These are phyloP conservation scores for Lepidium aucheri DNA, from an alignment of 345 rosid genomes.

Conservation along the genomic window DNA sequence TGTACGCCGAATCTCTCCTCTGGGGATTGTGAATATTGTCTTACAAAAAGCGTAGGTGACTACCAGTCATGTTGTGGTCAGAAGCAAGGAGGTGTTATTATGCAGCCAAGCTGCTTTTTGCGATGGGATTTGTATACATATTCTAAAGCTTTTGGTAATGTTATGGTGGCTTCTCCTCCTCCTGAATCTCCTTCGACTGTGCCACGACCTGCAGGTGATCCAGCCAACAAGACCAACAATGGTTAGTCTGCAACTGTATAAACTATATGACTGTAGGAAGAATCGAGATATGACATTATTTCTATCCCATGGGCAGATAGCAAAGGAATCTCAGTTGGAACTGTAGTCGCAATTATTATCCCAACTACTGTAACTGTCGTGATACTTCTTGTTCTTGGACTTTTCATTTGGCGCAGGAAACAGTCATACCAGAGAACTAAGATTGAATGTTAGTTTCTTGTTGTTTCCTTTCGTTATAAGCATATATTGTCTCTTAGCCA, in stretches of 20 bases:
- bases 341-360: not conserved
- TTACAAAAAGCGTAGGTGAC: not conserved
- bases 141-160: slow-evolving; percentile 6
- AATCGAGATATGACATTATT: not conserved
- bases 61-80: not conserved
- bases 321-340: slow-evolving; percentile 3
- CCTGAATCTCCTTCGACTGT: not conserved
- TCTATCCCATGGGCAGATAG: not conserved
- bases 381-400: not conserved
- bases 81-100: slow-evolving; percentile 7
- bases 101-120: slow-evolving; percentile 19
- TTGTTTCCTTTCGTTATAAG: too few relatives aligned
- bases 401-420: not conserved
- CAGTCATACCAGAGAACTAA: not conserved
- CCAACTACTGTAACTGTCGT: not conserved
- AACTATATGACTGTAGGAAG: not conserved
- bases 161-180: not conserved
- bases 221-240: not conserved
- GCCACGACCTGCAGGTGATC: not conserved
- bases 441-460: slow-evolving; percentile 3
- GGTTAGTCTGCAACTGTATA: not conserved
- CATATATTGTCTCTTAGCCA: too few relatives aligned
- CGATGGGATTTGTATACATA: slow-evolving; percentile 17
- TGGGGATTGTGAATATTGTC: not conserved
- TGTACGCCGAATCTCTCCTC: slow-evolving; percentile 11